phyloP scores from a whole-genome alignment of 768 basidiomycete genomes.

The Lactifluus volemus region DNA sequence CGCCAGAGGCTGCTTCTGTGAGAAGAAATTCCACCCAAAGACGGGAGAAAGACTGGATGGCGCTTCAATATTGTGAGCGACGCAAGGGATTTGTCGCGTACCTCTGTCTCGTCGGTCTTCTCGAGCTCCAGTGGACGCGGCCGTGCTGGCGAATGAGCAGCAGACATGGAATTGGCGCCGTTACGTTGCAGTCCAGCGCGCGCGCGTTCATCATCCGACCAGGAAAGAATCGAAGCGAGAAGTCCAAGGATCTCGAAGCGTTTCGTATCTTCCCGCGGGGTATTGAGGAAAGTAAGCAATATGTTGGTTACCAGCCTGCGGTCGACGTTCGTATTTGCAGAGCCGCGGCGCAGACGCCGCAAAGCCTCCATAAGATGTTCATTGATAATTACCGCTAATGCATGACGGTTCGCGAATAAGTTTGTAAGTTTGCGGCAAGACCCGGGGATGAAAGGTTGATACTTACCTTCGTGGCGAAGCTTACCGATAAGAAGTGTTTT shows the following conservation, averaged over 20 bases:
- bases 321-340: conserved; percentile 84
- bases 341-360: conserved; percentile 81
- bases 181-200: conserved; percentile 77
- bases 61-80: background rate
- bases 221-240: conserved; percentile 82
- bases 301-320: conserved; percentile 91
- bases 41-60: conserved; percentile 81
- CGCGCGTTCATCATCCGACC: conserved; percentile 87
- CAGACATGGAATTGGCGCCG: conserved; percentile 20
- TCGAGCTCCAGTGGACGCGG: conserved; percentile 48
- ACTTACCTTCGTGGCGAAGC: conserved; percentile 83
- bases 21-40: conserved; percentile 98
- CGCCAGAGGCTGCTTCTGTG: conserved; percentile 68
- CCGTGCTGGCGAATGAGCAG: conserved; percentile 25
- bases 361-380: conserved; percentile 97
- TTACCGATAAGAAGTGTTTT: conserved; percentile 94
- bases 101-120: conserved; percentile 81
- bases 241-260: conserved; percentile 94
- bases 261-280: conserved; percentile 86
- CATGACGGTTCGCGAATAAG: conserved; percentile 2
- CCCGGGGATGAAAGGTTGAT: background rate
- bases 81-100: conserved; percentile 24
- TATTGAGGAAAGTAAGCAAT: conserved; percentile 80
- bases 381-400: conserved; percentile 85
- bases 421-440: background rate